phyloP scores from a whole-genome alignment of 2,329 filamentous ascomycete species.

The Penicillium sumatraense region DNA sequence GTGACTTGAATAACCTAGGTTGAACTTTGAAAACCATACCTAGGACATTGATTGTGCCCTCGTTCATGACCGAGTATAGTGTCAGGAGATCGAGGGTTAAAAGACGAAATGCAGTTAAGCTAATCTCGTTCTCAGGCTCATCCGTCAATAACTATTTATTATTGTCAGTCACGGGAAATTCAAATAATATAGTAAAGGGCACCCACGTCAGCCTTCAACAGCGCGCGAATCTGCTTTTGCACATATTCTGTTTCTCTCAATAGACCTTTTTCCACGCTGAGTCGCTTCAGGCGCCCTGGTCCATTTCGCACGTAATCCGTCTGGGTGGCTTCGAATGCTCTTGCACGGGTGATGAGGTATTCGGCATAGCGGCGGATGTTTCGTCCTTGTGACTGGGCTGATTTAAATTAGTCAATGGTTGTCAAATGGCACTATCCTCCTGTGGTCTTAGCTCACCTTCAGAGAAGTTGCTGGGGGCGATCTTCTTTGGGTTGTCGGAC shows the following conservation, averaged over 20 bases:
- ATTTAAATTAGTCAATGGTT: constrained; percentile 40
- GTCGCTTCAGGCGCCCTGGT: constrained; percentile 79
- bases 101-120: constrained; percentile 87
- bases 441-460: constrained; percentile 69
- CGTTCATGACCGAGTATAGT: constrained; percentile 93
- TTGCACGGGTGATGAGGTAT: constrained; percentile 82
- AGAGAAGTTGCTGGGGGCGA: constrained; percentile 88
- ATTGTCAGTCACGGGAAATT: constrained; percentile 10
- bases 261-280: constrained; percentile 89
- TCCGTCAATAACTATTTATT: constrained; percentile 75
- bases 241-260: constrained; percentile 89
- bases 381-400: constrained; percentile 90
- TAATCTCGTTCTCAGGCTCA: constrained; percentile 95
- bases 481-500: constrained; percentile 76
- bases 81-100: constrained; percentile 87
- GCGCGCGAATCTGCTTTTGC: constrained; percentile 81
- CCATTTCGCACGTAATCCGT: constrained; percentile 87
- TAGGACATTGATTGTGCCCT: constrained; percentile 94
- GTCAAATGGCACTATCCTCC: neutral
- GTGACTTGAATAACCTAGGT: neutral
- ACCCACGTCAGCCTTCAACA: constrained; percentile 88
- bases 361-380: constrained; percentile 92
- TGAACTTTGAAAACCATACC: constrained; percentile 60
- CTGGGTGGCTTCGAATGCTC: constrained; percentile 81
- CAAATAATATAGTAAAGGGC: neutral